These are phyloP conservation scores for Hsuehochloa calcarea DNA, from an alignment of 176 grass and related monocot species.

Conservation along the genomic window DNA sequence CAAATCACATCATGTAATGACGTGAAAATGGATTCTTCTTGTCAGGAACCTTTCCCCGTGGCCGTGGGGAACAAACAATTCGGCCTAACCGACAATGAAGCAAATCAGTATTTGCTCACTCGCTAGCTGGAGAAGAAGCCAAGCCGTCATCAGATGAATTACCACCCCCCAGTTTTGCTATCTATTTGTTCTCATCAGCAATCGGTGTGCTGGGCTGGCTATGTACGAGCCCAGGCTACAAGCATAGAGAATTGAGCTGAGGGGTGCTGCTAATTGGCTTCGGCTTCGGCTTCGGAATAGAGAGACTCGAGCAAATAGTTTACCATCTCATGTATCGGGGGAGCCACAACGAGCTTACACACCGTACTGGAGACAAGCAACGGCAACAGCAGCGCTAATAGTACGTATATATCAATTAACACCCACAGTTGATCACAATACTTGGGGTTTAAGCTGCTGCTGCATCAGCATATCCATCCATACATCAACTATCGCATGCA, in stretches of 20 bases:
- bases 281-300: no score
- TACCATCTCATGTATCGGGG: neutral
- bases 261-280: no score
- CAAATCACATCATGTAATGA: neutral
- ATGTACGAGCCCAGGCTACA: no score
- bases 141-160: no score
- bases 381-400: neutral
- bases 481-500: neutral
- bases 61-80: conserved; percentile 47
- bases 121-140: conserved; percentile 30
- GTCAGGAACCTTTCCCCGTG: conserved; percentile 78
- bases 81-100: conserved; percentile 13
- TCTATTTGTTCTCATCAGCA: conserved; percentile 14
- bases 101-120: neutral
- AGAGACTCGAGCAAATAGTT: no score
- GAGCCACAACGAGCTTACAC: neutral
- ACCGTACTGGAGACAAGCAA: neutral
- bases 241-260: no score
- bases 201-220: no score
- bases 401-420: no score
- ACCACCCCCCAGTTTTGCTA: conserved; percentile 48
- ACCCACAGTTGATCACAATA: no score
- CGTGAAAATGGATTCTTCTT: neutral
- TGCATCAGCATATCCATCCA: neutral
- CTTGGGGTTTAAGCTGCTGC: no score